Evolutionary conservation across 129 eudicot species (phyloP).

Genomic region (Mikania micrantha): DNA sequence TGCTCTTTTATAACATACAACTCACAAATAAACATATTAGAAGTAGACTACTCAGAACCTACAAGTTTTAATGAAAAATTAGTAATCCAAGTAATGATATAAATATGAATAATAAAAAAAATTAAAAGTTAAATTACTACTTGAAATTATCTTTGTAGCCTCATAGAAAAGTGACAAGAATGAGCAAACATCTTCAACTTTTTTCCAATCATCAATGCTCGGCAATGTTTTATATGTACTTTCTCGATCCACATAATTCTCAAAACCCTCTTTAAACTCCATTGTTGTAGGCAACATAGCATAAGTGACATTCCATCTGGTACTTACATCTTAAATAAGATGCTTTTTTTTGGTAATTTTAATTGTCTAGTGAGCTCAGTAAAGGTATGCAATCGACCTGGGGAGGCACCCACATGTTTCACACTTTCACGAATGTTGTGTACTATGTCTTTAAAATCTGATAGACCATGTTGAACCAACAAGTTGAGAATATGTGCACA

Average conservation of each 20-base stretch:
- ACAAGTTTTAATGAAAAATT: too few species aligned
- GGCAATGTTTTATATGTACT: not conserved
- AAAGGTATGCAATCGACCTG: not conserved
- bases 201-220: not conserved
- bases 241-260: not conserved
- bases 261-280: not conserved
- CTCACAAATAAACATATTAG: too few species aligned
- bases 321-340: not conserved
- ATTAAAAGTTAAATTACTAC: too few species aligned
- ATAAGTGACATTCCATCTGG: not conserved
- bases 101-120: too few species aligned
- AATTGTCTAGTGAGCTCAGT: not conserved
- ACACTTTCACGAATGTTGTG: constrained; percentile 9
- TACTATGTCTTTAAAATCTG: not conserved
- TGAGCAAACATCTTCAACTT: not conserved
- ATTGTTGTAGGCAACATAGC: not conserved
- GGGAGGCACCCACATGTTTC: not conserved
- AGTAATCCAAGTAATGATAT: too few species aligned
- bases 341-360: not conserved
- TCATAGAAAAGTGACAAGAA: too few species aligned
- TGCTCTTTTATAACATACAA: too few species aligned
- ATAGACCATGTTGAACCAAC: constrained; percentile 1
- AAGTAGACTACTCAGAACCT: too few species aligned
- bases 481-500: too few species aligned
- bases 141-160: too few species aligned